Conservation (phyloP, 768 basidiomycete genomes). For the Amanita exitialis region DNA sequence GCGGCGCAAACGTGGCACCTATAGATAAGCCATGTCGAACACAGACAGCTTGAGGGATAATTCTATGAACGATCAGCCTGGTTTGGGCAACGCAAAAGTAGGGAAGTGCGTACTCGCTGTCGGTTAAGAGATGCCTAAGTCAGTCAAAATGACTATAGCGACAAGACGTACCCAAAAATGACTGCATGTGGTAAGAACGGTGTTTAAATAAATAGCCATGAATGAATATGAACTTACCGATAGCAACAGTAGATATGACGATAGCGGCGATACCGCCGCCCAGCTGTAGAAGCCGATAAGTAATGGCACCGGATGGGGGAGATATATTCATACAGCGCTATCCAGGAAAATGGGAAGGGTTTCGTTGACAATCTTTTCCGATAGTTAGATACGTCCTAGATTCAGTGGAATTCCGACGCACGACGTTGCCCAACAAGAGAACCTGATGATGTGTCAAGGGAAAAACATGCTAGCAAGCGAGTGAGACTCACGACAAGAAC, state of each 20-base stretch:
- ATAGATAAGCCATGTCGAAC: slow-evolving; percentile 75
- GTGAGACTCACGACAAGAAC: slow-evolving; percentile 70
- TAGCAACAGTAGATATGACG: slow-evolving; percentile 67
- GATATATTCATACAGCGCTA: slow-evolving; percentile 41
- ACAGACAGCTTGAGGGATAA: slow-evolving; percentile 65
- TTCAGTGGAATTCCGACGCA: slow-evolving; percentile 23
- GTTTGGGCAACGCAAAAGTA: neutral
- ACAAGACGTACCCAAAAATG: slow-evolving; percentile 61
- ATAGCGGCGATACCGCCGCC: slow-evolving; percentile 69
- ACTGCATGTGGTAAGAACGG: slow-evolving; percentile 29
- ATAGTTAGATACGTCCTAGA: neutral
- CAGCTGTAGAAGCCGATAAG: slow-evolving; percentile 17
- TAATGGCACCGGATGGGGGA: neutral
- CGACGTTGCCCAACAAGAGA: slow-evolving; percentile 82
- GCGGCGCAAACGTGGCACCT: slow-evolving; percentile 68
- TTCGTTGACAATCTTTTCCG: slow-evolving; percentile 63
- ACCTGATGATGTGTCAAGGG: slow-evolving; percentile 33
- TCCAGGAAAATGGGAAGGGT: slow-evolving; percentile 79
- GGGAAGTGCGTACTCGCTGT: slow-evolving; percentile 56
- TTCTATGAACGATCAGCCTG: slow-evolving; percentile 17
- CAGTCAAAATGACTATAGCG: neutral
- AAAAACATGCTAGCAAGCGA: neutral
- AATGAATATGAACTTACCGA: slow-evolving; percentile 41
- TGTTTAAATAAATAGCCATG: neutral
- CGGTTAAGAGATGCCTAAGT: slow-evolving; percentile 19